Base-by-base conservation (phyloP, 1,139 yeast genomes). In the Hansenula lynferdii region DNA sequence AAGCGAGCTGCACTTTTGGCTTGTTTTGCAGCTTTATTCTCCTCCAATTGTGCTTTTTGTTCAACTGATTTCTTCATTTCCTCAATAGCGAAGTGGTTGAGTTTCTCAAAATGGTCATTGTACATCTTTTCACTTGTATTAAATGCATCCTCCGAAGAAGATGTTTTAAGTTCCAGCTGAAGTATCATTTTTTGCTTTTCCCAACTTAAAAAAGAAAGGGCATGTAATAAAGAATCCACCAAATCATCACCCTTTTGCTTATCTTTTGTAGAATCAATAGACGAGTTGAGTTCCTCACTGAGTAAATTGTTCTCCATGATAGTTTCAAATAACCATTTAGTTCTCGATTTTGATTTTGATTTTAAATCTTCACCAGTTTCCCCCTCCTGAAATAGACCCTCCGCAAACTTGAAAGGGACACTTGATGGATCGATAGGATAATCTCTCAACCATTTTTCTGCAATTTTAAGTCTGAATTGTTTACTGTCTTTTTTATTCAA, bases 171-270 rank as follows among this genome's bases (percentile, higher is more conserved):
- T 27, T 51, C 51, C 31, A 48, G 19, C 8, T 37, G 37, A 30
- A 57, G 27, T 5, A 48, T 35, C 40, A 43, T 37, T 31, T 54
- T 56, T 37, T 67, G 68, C 3, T 49, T 48, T 38, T 68, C 64
- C 78, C 82, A 77, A 14, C 64, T 58, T 12, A 64, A 41, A 73
- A 77, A 76, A 0, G 77, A 66, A 0, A 77, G 39, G 0, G 75
- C 82, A 54, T 80, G 85, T 5, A 80, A 54, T 15, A 80, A 57
- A 0, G 81, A 67, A 51, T 80, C 87, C 8, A 75, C 72, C 17
- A 78, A 54, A 51, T 80, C 87, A 51, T 80, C 87, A 26, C 73
- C 72, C 49, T 79, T 79, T 23, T 59, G 61, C 3, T 57, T 51
- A 1, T 58, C 60, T 12, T 36, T 30, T 11, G 28, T 10, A 16